Evolutionary conservation across 2,329 filamentous ascomycete genomes (phyloP).

Genomic region (Microdochium trichocladiopsis): DNA sequence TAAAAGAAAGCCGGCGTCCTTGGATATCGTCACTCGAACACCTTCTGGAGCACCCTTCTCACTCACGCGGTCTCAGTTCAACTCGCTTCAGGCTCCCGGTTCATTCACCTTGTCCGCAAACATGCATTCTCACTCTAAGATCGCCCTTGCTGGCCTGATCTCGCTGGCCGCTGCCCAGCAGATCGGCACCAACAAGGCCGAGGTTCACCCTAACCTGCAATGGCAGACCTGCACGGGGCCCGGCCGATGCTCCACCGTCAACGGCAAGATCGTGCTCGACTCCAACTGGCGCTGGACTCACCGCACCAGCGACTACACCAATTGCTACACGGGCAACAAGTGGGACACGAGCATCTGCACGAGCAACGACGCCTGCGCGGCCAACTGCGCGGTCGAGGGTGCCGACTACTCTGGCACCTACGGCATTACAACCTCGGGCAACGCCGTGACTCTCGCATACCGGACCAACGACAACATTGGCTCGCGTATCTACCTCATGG

Average conservation of each 20-base stretch:
- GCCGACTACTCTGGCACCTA: conserved; percentile 38
- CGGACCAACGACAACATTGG: conserved; percentile 36
- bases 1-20: neutral
- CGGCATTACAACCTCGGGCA: conserved; percentile 38
- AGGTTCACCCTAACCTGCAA: conserved; percentile 38
- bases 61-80: neutral
- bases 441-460: conserved; percentile 42
- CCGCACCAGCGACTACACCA: conserved; percentile 29
- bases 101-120: neutral
- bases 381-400: conserved; percentile 36
- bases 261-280: conserved; percentile 40
- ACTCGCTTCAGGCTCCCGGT: neutral
- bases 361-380: conserved; percentile 30
- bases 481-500: conserved; percentile 52
- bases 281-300: conserved; percentile 48
- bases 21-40: neutral
- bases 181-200: conserved; percentile 30
- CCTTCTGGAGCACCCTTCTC: neutral
- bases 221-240: conserved; percentile 38
- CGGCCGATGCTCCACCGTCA: conserved; percentile 34
- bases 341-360: conserved; percentile 28
- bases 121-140: conserved; percentile 4
- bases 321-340: conserved; percentile 42
- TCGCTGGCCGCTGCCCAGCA: conserved; percentile 32
- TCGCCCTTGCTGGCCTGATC: conserved; percentile 25